Conservation (phyloP, 164 flowering plant genomes). For the Houttuynia cordata region DNA sequence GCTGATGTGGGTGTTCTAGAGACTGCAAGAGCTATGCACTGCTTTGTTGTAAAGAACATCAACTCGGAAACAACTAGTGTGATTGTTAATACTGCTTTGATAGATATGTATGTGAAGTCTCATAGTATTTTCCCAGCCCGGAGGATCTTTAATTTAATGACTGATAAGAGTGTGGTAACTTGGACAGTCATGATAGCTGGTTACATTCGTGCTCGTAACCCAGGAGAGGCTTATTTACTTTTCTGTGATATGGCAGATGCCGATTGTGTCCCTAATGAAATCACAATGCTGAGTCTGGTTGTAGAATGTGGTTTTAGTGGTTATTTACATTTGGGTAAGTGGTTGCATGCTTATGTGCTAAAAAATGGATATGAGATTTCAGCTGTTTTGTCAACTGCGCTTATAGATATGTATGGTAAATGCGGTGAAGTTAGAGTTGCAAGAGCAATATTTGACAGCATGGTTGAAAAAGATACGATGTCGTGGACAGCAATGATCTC, state of each 20-base stretch:
- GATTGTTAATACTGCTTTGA: slow-evolving; percentile 24
- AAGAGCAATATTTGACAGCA: slow-evolving; percentile 27
- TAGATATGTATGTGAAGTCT: slow-evolving; percentile 52
- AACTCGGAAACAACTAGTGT: slow-evolving; percentile 10
- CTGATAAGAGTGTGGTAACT: slow-evolving; percentile 24
- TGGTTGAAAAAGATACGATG: slow-evolving; percentile 28
- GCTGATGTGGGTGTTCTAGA: slow-evolving; percentile 20
- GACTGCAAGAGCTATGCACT: slow-evolving; percentile 34
- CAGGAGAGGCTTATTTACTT: slow-evolving; percentile 25
- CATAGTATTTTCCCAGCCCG: slow-evolving; percentile 22
- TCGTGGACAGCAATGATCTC: slow-evolving; percentile 35
- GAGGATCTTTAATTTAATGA: slow-evolving; percentile 22
- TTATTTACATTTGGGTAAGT: slow-evolving; percentile 33
- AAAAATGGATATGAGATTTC: slow-evolving; percentile 33
- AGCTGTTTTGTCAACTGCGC: slow-evolving; percentile 26
- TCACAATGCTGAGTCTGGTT: slow-evolving; percentile 41
- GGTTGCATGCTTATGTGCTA: slow-evolving; percentile 35
- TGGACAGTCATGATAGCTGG: slow-evolving; percentile 54
- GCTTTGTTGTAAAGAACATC: slow-evolving; percentile 28
- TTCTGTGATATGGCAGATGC: slow-evolving; percentile 31
- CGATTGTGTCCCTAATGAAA: slow-evolving; percentile 33
- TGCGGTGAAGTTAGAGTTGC: slow-evolving; percentile 29
- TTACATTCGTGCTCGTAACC: slow-evolving; percentile 22
- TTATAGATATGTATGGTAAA: slow-evolving; percentile 55
- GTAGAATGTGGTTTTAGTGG: slow-evolving; percentile 35